Percentiles rank a stretch among this genome's conserved stretches.
Evolutionary conservation across 768 basidiomycete genomes (phyloP).

Genomic region (Tephrocybe sp.): DNA sequence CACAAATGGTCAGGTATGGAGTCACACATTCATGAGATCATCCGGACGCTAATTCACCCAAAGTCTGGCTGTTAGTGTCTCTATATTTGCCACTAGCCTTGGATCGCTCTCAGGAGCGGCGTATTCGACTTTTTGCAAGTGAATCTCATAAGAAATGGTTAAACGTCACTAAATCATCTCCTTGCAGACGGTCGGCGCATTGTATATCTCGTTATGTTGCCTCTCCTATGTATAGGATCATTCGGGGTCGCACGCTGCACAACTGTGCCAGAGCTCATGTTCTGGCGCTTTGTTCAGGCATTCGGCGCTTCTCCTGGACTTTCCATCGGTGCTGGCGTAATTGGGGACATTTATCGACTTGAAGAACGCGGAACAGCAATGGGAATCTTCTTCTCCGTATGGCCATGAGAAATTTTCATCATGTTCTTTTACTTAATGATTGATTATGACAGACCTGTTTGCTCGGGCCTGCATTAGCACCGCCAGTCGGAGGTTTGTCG

Average conservation of each 20-base stretch:
- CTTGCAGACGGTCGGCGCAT: conserved; percentile 55
- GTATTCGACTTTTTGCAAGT: conserved; percentile 39
- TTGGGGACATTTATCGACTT: conserved; percentile 57
- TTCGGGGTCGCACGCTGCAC: conserved; percentile 50
- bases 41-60: background rate
- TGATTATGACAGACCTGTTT: conserved; percentile 39
- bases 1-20: conserved; percentile 56
- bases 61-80: conserved; percentile 34
- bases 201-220: conserved; percentile 59
- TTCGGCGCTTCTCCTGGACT: conserved; percentile 56
- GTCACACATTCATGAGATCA: background rate
- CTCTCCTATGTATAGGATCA: conserved; percentile 55
- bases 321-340: conserved; percentile 50
- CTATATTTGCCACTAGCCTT: conserved; percentile 30
- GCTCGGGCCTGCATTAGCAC: conserved; percentile 61
- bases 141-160: background rate
- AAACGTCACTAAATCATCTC: background rate
- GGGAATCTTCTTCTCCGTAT: conserved; percentile 37
- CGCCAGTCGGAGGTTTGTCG: conserved; percentile 48
- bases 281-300: conserved; percentile 60
- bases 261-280: conserved; percentile 44
- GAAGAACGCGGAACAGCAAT: conserved; percentile 50
- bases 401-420: background rate
- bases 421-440: background rate
- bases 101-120: conserved; percentile 32